Evolutionary conservation across 2,329 filamentous ascomycete genomes (phyloP), one percentile per base, ranked within the genome.

Genomic region (Paecilomyces variotii): DNA sequence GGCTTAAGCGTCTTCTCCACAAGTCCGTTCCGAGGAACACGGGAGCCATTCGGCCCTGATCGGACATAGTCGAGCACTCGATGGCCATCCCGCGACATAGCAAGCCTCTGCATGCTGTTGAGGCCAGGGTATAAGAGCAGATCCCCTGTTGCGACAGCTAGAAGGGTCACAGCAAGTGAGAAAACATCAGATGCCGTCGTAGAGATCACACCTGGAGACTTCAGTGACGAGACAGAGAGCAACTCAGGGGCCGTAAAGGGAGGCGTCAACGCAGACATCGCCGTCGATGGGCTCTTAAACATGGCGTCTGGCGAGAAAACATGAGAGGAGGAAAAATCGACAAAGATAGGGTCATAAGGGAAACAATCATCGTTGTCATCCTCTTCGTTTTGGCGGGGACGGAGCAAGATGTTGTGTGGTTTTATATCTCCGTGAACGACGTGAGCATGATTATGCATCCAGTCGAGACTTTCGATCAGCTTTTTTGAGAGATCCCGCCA

Each of bases 201-300:
- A 4, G 75, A 71, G 0, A 65, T 62, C 0, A 67, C 65, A 11
- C 67, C 68, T 1, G 70, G 67, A 2, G 75, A 71, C 4, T 65
- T 72, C 25, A 77, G 60, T 4, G 75, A 71, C 11, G 69, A 61
- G 2, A 75, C 57, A 0, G 67, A 70, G 14, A 79, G 70, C 4
- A 79, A 67, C 56, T 79, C 77, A 0, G 77, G 77, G 3, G 77
- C 77, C 1, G 76, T 73, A 55, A 78, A 79, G 1, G 76, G 76
- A 1, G 74, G 74, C 3, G 77, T 79, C 14, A 78, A 63, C 2
- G 77, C 76, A 0, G 75, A 75, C 56, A 76, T 66, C 3, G 65
- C 64, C 3, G 63, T 63, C 52, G 60, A 63, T 2, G 59, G 63
- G 7, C 51, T 54, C 52, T 57, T 64, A 56, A 60, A 59, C 51